These are phyloP conservation scores for Penicillium brevicompactum DNA, from an alignment of 2,329 filamentous ascomycete genomes.

Conservation along the genomic window DNA sequence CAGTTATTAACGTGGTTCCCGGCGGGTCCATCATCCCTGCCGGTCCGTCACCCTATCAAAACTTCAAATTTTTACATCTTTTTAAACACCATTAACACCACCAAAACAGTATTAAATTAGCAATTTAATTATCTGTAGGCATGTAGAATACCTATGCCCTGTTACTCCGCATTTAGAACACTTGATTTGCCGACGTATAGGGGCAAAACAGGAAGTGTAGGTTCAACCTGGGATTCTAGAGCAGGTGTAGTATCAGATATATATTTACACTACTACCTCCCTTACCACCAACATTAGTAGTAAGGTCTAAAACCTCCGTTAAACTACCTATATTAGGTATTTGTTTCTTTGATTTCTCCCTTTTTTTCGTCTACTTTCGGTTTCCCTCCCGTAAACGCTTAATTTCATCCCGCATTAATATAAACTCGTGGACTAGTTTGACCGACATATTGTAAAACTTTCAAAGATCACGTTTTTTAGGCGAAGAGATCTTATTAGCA, in stretches of 20 bases:
- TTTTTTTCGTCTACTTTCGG: constrained; percentile 2
- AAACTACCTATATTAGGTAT: constrained; percentile 1
- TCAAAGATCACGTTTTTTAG: constrained; percentile 6
- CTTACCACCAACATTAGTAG: not conserved
- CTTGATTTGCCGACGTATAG: constrained; percentile 1
- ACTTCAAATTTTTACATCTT: not conserved
- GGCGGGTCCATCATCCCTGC: not conserved
- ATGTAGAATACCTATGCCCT: not conserved
- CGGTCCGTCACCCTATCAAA: not conserved
- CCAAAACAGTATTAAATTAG: not conserved
- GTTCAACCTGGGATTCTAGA: constrained; percentile 4
- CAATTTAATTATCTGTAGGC: not conserved
- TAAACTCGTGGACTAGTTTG: constrained; percentile 1
- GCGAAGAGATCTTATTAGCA: constrained; percentile 2
- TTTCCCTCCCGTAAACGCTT: not conserved
- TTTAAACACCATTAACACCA: not conserved
- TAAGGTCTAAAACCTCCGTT: not conserved
- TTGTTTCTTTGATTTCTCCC: not conserved
- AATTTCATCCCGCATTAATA: constrained; percentile 2
- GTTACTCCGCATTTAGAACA: not conserved
- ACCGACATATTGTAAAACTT: constrained; percentile 3
- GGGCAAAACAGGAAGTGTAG: constrained; percentile 4
- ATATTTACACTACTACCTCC: not conserved
- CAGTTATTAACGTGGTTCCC: not conserved
- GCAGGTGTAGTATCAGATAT: not conserved